phyloP scores from a whole-genome alignment of 768 basidiomycete genomes.

The Phylloporus sp. region DNA sequence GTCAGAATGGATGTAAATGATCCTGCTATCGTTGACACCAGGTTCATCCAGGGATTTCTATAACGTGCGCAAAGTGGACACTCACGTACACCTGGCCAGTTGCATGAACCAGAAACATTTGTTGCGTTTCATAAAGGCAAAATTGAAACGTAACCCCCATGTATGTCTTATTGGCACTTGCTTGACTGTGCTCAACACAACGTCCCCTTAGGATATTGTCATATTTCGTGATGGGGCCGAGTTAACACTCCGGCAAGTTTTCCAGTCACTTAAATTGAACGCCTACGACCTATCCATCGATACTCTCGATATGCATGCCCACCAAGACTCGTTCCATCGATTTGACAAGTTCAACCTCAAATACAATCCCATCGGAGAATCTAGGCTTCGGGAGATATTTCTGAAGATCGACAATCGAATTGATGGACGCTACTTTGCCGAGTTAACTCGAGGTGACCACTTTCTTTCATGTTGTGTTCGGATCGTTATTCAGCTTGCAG shows the following conservation, averaged over 20 bases:
- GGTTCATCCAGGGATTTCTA: conserved; percentile 80
- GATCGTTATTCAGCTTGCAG: conserved; percentile 37
- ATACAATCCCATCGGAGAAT: conserved; percentile 96
- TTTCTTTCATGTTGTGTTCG: neutral
- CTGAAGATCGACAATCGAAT: conserved; percentile 97
- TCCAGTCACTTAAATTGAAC: conserved; percentile 88
- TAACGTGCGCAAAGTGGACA: conserved; percentile 97
- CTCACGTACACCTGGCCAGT: conserved; percentile 97
- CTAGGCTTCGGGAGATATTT: conserved; percentile 92
- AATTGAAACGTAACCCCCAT: conserved; percentile 85
- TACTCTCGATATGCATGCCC: conserved; percentile 99
- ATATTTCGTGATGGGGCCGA: conserved; percentile 91
- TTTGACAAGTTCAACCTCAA: conserved; percentile 98
- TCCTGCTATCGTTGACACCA: conserved; percentile 1
- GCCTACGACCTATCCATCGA: conserved; percentile 99
- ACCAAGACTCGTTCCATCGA: conserved; percentile 96
- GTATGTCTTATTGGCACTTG: conserved; percentile 36
- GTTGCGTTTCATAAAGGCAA: conserved; percentile 96
- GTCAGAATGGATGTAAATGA: conserved; percentile 6
- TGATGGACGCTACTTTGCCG: conserved; percentile 88
- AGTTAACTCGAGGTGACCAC: conserved; percentile 75
- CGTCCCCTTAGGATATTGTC: conserved; percentile 73
- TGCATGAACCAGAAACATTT: conserved; percentile 99
- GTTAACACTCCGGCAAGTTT: conserved; percentile 89
- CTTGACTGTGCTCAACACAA: neutral